Base-by-base conservation (phyloP, 148 eudicot species). In the Salicornia ramosissima region DNA sequence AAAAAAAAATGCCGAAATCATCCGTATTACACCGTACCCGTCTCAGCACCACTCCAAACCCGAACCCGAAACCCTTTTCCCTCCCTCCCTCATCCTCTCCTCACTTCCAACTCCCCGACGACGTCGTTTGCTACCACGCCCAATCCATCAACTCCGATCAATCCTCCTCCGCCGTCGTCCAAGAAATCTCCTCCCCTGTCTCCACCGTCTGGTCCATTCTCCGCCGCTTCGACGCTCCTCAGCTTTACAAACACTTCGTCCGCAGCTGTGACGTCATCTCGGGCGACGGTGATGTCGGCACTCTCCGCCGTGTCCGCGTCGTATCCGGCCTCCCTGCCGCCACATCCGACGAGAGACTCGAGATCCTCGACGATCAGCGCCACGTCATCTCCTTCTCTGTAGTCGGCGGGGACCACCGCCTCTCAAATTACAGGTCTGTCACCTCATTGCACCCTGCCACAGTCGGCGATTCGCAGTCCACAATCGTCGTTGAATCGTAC, bases 181-280 rank as follows among this genome's bases (percentile, higher is more conserved):
- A 89, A 21, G 75, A 83, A 22, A 89, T 89, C 76, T 42, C 70
- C 54, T 87, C 96, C 49, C 87, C 87, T 0, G 57, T 77, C 75
- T 42, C 77, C 53, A 59, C 87, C 74, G 96, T 85, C 7, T 89
- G 96, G 96, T 72, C 96, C 43, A 85, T 86, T 71, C 79, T 89
- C 67, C 96, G 96, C 65, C 87, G 96, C 51, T 89, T 89, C 85
- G 96, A 89, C 79, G 80, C 85, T 51, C 96, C 96, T 0, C 96
- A 89, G 28, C 76, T 88, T 0, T 89, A 89, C 80, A 89, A 89
- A 45, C 91, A 89, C 81, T 89, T 89, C 79, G 87, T 89, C 53
- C 86, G 86, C 54, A 86, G 87, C 83, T 89, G 96, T 71, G 85
- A 83, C 85, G 82, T 89, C 64, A 72, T 89, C 51, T 59, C 82